Base-by-base conservation (phyloP, 495 filamentous ascomycete genomes). In the Penicillium dipodomyicola region DNA sequence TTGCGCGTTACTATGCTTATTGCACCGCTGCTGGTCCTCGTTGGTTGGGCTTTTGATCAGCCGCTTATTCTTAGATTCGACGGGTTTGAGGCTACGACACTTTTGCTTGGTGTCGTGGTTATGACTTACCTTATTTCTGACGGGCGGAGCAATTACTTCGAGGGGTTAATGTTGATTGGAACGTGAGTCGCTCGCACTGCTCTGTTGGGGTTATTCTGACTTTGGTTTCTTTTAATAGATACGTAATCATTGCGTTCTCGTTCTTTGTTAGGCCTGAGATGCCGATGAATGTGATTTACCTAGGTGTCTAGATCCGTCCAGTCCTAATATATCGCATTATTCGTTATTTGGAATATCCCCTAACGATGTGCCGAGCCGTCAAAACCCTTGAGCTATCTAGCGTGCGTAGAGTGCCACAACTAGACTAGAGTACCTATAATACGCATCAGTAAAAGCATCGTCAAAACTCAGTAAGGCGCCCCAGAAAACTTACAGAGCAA, bases 91-190 rank as follows among this genome's bases (percentile, higher is more conserved):
- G 70, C 65, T 17, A 66, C 63, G 11, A 65, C 68, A 1, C 61
- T 76, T 45, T 70, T 73, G 56, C 51, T 76, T 17, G 59, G 64
- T 3, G 59, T 67, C 15, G 54, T 75, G 44, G 63, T 77, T 8
- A 70, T 72, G 49, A 75, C 55, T 5, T 64, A 61, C 51, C 39
- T 72, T n/a, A 67, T 91, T 32, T 68, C 88, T 55, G 86, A 90
- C 62, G 88, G 88, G 15, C 67, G 85, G 25, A 86, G 80, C 41
- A 91, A 91, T 69, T 92, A 89, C 17, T 67, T 67, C n/a, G 66
- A 67, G 25, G 66, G 66, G 1, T 41, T 64, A 32, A 62, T 68
- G 57, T 43, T 65, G 29, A 59, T 66, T 35, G 66, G 64, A 51
- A 68, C 64, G 66, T 68, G 32, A 64, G 65, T 52, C 2, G 23